Evolutionary conservation across 2,329 filamentous ascomycete genomes (phyloP).

Genomic region (Rhinocladiella similis): DNA sequence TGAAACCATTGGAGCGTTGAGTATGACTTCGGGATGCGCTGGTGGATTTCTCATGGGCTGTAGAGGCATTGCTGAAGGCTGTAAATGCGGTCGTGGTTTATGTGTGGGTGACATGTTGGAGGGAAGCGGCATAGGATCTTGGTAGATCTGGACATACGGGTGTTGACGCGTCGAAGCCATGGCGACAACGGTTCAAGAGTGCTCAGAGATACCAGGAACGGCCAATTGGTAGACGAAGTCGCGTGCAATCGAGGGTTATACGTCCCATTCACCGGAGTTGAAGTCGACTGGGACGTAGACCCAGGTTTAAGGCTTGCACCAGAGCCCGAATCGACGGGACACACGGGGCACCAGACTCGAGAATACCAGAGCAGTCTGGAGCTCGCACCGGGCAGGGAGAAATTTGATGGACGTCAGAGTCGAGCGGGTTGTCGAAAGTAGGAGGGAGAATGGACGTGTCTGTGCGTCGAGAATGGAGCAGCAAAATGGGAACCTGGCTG

Average conservation of each 20-base stretch:
- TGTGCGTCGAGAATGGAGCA: slow-evolving; percentile 18
- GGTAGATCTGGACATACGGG: slow-evolving; percentile 58
- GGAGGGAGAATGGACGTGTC: slow-evolving; percentile 22
- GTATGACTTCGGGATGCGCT: slow-evolving; percentile 62
- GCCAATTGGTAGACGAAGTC: slow-evolving; percentile 19
- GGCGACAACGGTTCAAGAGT: slow-evolving; percentile 10
- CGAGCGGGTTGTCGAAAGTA: slow-evolving; percentile 8
- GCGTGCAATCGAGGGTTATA: slow-evolving; percentile 15
- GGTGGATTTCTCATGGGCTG: slow-evolving; percentile 25
- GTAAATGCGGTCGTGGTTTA: slow-evolving; percentile 42
- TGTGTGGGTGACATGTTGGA: slow-evolving; percentile 36
- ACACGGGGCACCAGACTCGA: slow-evolving; percentile 4
- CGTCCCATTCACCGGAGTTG: slow-evolving; percentile 19
- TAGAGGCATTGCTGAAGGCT: slow-evolving; percentile 55
- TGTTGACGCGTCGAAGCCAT: slow-evolving; percentile 37
- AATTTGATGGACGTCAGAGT: slow-evolving; percentile 20
- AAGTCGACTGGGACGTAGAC: background rate
- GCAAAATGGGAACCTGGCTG: slow-evolving; percentile 14
- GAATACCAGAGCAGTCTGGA: slow-evolving; percentile 13
- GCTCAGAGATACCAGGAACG: slow-evolving; percentile 15
- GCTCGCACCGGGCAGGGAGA: slow-evolving; percentile 18
- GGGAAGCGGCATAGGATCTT: slow-evolving; percentile 53
- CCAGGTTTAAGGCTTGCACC: slow-evolving; percentile 3
- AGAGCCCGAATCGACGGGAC: slow-evolving; percentile 4
- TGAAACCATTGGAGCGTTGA: slow-evolving; percentile 60